Percentiles rank a stretch among this genome's conserved stretches.
Evolutionary conservation across 176 grass and related monocot genomes (phyloP).

Genomic region (Tillandsia leiboldiana): DNA sequence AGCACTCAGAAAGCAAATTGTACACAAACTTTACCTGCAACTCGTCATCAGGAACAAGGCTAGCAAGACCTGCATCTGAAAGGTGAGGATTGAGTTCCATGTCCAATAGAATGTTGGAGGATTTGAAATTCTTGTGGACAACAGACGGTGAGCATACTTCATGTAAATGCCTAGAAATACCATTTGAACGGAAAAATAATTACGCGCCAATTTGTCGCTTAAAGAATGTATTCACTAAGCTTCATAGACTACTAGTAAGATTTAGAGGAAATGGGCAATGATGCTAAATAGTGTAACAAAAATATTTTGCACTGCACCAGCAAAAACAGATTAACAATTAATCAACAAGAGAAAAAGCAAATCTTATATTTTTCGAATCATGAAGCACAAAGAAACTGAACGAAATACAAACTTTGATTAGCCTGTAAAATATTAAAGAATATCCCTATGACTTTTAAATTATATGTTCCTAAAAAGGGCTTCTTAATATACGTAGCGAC

Average conservation of each 20-base stretch:
- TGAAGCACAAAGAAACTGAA: too few relatives aligned
- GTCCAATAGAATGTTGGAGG: conserved; percentile 86
- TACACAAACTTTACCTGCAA: conserved; percentile 48
- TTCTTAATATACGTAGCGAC: conserved; percentile 1
- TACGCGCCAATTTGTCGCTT: conserved; percentile 6
- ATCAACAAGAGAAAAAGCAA: neutral
- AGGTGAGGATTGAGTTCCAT: conserved; percentile 71
- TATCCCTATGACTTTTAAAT: too few relatives aligned
- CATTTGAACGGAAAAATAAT: conserved; percentile 12
- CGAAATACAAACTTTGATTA: too few relatives aligned
- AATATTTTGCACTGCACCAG: neutral
- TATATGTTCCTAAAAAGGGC: too few relatives aligned
- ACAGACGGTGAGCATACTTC: conserved; percentile 78
- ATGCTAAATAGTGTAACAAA: neutral
- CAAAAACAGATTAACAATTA: neutral
- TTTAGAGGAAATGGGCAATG: neutral
- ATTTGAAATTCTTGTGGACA: conserved; percentile 92
- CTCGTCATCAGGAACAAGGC: conserved; percentile 55
- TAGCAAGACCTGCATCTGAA: conserved; percentile 69
- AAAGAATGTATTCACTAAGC: neutral
- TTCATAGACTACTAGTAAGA: neutral
- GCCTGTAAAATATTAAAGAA: too few relatives aligned
- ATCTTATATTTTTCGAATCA: too few relatives aligned
- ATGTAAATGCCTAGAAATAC: conserved; percentile 63
- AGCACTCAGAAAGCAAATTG: neutral